Conservation (phyloP, 805 yeast genomes). For the Schwanniomyces vanrijiae region DNA sequence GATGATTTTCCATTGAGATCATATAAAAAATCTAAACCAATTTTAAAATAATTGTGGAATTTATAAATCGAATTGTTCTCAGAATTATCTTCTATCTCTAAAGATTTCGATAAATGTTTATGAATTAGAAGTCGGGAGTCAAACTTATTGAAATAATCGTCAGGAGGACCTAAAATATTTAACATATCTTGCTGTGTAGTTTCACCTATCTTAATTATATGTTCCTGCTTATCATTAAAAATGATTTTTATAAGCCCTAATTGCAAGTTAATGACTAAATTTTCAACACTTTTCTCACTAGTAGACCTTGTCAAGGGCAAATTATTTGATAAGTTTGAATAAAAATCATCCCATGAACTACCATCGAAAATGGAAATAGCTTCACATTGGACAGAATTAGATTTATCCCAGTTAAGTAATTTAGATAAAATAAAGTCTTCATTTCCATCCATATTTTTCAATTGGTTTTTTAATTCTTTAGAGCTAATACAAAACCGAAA, state of each 20-base stretch:
- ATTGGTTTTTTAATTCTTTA: conserved; percentile 13
- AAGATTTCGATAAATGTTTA: conserved; percentile 23
- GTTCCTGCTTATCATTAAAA: conserved; percentile 8
- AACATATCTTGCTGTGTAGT: conserved; percentile 52
- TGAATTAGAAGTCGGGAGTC: conserved; percentile 46
- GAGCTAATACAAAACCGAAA: conserved; percentile 43
- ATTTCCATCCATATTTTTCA: conserved; percentile 11
- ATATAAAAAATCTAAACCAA: conserved; percentile 57
- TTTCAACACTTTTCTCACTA: conserved; percentile 5
- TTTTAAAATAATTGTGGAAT: conserved; percentile 57
- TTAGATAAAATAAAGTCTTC: conserved; percentile 25
- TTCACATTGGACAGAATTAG: conserved; percentile 34
- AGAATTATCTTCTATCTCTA: conserved; percentile 7
- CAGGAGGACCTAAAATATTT: conserved; percentile 55
- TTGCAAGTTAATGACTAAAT: conserved; percentile 16
- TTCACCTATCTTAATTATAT: conserved; percentile 32
- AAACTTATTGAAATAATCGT: conserved; percentile 47
- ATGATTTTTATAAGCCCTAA: conserved; percentile 24
- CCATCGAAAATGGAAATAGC: conserved; percentile 43
- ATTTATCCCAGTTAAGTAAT: conserved; percentile 31
- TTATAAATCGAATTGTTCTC: conserved; percentile 19
- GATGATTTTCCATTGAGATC: conserved; percentile 28
- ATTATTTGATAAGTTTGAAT: conserved; percentile 2
- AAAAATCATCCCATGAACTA: conserved; percentile 30
- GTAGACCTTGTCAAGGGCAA: neutral